phyloP scores from a whole-genome alignment of 2,329 filamentous ascomycete genomes.

The Ophiocordyceps camponoti-leonardi region DNA sequence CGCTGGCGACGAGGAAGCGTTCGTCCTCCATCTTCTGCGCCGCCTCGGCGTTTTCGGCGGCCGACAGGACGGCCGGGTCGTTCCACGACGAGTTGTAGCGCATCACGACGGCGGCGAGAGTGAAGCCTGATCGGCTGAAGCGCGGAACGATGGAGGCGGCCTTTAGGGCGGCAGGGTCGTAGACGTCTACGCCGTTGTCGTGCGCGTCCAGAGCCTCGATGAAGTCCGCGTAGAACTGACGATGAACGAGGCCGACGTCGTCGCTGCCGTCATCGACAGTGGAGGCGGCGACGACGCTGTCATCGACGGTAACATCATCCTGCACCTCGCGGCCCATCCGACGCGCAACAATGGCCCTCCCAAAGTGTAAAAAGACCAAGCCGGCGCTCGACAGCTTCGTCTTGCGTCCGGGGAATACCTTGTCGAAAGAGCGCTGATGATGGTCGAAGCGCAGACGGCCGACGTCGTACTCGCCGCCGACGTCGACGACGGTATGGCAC shows the following conservation, averaged over 20 bases:
- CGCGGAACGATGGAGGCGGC: constrained; percentile 62
- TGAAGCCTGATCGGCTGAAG: constrained; percentile 71
- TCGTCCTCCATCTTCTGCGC: constrained; percentile 64
- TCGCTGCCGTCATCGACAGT: constrained; percentile 36
- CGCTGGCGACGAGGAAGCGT: constrained; percentile 61
- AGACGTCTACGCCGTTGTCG: constrained; percentile 82
- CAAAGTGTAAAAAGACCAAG: constrained; percentile 91
- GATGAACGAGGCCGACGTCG: constrained; percentile 60
- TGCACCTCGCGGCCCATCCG: constrained; percentile 2
- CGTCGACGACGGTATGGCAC: constrained; percentile 93
- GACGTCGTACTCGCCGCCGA: constrained; percentile 86
- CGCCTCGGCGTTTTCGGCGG: constrained; percentile 28
- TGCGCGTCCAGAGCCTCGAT: constrained; percentile 94
- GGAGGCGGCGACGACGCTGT: constrained; percentile 16
- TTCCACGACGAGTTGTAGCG: constrained; percentile 72
- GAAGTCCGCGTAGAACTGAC: constrained; percentile 84
- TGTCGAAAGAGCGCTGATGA: constrained; percentile 82
- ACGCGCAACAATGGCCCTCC: constrained; percentile 60
- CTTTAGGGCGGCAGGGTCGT: constrained; percentile 53
- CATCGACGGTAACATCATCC: background rate
- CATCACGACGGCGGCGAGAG: constrained; percentile 66
- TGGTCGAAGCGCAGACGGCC: constrained; percentile 73
- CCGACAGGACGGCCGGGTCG: constrained; percentile 26
- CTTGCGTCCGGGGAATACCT: constrained; percentile 63
- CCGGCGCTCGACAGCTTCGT: constrained; percentile 93